These are phyloP conservation scores for Pyricularia pennisetigena DNA, from an alignment of 2,329 filamentous ascomycete genomes.

Conservation along the genomic window DNA sequence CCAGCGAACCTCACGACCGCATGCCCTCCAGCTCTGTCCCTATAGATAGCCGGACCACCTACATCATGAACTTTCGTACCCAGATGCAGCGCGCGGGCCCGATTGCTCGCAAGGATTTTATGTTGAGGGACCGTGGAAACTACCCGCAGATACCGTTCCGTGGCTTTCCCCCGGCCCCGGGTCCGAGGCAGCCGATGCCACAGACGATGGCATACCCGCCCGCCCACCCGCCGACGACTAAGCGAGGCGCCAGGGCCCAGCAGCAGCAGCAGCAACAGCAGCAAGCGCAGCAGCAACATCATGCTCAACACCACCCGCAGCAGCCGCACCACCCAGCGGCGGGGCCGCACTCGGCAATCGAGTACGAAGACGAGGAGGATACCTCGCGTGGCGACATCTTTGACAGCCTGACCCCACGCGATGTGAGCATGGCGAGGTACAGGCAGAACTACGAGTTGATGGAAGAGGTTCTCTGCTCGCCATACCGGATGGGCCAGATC, in stretches of 20 bases:
- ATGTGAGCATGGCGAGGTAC: conserved; percentile 80
- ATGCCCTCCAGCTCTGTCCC: conserved; percentile 60
- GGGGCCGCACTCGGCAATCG: conserved; percentile 7
- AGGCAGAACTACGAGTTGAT: conserved; percentile 98
- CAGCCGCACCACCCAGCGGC: not conserved
- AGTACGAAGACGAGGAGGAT: conserved; percentile 81
- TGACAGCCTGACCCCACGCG: conserved; percentile 78
- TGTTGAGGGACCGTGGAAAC: conserved; percentile 79
- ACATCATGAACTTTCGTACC: conserved; percentile 49
- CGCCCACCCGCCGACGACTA: conserved; percentile 41
- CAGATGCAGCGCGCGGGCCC: conserved; percentile 68
- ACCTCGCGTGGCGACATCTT: conserved; percentile 79
- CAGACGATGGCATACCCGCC: conserved; percentile 53
- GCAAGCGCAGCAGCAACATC: conserved; percentile 1
- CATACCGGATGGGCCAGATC: conserved; percentile 78
- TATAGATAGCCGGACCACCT: conserved; percentile 49
- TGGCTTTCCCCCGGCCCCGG: conserved; percentile 39
- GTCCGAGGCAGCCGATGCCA: conserved; percentile 37
- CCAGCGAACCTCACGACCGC: conserved; percentile 62
- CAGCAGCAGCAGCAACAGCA: conserved; percentile 13
- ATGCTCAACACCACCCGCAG: not conserved
- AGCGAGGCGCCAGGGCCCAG: conserved; percentile 27
- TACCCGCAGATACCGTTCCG: conserved; percentile 77
- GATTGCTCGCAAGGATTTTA: conserved; percentile 84
- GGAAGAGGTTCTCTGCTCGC: conserved; percentile 90